Evolutionary conservation across 2,329 filamentous ascomycete species (phyloP), one percentile per base, ranked within the genome.

Genomic region (Hypoxylon sp.): DNA sequence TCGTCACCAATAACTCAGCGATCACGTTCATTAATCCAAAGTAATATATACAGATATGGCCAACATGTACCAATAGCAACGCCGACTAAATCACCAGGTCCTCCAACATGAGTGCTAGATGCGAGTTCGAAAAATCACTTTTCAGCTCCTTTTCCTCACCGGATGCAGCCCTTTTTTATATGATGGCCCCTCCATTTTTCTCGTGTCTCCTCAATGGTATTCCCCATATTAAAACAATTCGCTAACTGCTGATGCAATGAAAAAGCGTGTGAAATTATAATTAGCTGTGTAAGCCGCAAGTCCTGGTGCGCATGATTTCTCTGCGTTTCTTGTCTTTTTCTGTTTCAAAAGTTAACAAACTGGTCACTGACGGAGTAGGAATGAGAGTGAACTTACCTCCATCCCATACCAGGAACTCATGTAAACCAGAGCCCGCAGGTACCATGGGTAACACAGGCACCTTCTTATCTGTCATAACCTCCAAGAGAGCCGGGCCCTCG

Each of bases 381-480:
- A 19, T 4, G 33, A 51, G 22, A 2, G 24, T 50, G 42, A 14
- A 81, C 89, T 81, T 86, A 91, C 89, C 88, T 83, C 90, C 87
- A 80, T 97, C 94, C 81, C 93, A 97, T 17, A 94, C 88, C 78
- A 98, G 86, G 83, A 98, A 98, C 81, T 98, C 96, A 79, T 98
- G 94, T 76, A 99, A 86, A 66, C 87, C 95, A 69, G 88, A 91
- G 39, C 96, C 96, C 42, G 89, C 91, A 3, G 95, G 95, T 51
- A 99, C 96, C 96, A 98, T 98, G 39, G 96, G 96, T 77, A 98
- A 84, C n/a, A 99, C 95, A 51, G 95, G 95, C 26, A 96, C 91
- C 88, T 96, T 92, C 83, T 91, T 91, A 81, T 98, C 96, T 3
- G 93, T 96, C 57, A 97, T 87, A 59, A 99, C 92, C 83, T 98